phyloP scores from a whole-genome alignment of 2,329 filamentous ascomycete species.

The Thermoascus crustaceus region DNA sequence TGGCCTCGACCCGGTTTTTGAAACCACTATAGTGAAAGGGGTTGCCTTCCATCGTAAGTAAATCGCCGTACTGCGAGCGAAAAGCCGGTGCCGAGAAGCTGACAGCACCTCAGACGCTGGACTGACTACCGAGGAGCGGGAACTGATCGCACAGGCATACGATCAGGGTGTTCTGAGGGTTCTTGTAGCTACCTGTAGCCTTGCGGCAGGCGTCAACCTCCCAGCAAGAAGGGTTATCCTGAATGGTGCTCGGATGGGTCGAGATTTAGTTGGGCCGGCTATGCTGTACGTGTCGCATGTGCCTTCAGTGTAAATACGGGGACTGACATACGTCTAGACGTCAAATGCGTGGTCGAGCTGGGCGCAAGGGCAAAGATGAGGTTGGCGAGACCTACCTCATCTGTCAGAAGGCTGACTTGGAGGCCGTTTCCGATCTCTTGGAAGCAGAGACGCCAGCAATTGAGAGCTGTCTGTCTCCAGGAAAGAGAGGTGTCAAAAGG shows the following conservation, averaged over 20 bases:
- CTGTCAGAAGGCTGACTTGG: constrained; percentile 59
- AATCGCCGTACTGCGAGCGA: constrained; percentile 9
- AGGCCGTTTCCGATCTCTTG: constrained; percentile 62
- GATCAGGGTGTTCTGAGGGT: constrained; percentile 60
- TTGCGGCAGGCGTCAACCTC: constrained; percentile 77
- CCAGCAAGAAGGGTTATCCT: constrained; percentile 64
- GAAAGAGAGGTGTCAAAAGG: constrained; percentile 61
- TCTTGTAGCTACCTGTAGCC: constrained; percentile 67
- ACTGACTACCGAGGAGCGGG: constrained; percentile 66
- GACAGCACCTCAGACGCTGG: constrained; percentile 32
- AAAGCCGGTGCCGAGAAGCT: constrained; percentile 6
- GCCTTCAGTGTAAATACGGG: background rate
- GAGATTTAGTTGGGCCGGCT: constrained; percentile 66
- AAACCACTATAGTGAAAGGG: constrained; percentile 56
- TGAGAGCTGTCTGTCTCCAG: constrained; percentile 58
- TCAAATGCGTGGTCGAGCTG: constrained; percentile 72
- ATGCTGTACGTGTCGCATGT: constrained; percentile 49
- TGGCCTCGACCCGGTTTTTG: constrained; percentile 58
- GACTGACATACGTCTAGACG: constrained; percentile 39
- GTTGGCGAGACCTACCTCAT: constrained; percentile 71
- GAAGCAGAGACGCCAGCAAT: constrained; percentile 64
- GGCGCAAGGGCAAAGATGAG: constrained; percentile 69
- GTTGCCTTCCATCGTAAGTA: constrained; percentile 68
- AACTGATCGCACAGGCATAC: constrained; percentile 62
- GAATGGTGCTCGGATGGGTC: constrained; percentile 67